phyloP scores from a whole-genome alignment of 1,284 basidiomycete genomes.

The Meira miltonrushii region DNA sequence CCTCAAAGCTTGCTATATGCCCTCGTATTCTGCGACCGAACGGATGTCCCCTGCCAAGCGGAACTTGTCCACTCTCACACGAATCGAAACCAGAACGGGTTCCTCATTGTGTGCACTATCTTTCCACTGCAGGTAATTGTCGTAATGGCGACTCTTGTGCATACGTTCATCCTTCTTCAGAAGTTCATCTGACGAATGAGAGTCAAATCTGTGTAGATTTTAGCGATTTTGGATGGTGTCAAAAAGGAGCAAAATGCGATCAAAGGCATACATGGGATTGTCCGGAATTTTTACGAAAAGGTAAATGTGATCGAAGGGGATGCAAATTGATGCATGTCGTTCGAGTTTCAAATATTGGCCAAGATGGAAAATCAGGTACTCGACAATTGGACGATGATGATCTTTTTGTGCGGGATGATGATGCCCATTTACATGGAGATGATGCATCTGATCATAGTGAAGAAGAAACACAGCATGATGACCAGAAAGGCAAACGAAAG shows the following conservation, averaged over 20 bases:
- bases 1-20: slow-evolving; percentile 42
- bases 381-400: slow-evolving; percentile 18
- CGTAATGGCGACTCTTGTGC: slow-evolving; percentile 40
- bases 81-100: slow-evolving; percentile 26
- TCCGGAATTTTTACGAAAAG: slow-evolving; percentile 42
- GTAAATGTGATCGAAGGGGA: slow-evolving; percentile 28
- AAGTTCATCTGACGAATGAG: not conserved
- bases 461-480: not conserved
- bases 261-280: slow-evolving; percentile 47
- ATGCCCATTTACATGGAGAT: slow-evolving; percentile 11
- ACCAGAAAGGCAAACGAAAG: slow-evolving; percentile 12
- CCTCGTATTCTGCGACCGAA: slow-evolving; percentile 35
- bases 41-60: slow-evolving; percentile 36
- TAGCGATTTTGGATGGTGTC: slow-evolving; percentile 45
- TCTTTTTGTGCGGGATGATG: slow-evolving; percentile 39
- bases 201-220: slow-evolving; percentile 34
- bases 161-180: slow-evolving; percentile 33
- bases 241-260: slow-evolving; percentile 27
- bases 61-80: slow-evolving; percentile 45
- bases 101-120: slow-evolving; percentile 49
- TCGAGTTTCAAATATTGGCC: slow-evolving; percentile 15
- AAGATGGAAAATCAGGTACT: slow-evolving; percentile 3
- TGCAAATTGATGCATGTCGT: slow-evolving; percentile 44
- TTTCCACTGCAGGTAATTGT: slow-evolving; percentile 25
- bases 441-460: slow-evolving; percentile 2